These are phyloP conservation scores for Syncephalastrum sp. DNA, from an alignment of 371 early-diverging fungal genomes.

Conservation along the genomic window DNA sequence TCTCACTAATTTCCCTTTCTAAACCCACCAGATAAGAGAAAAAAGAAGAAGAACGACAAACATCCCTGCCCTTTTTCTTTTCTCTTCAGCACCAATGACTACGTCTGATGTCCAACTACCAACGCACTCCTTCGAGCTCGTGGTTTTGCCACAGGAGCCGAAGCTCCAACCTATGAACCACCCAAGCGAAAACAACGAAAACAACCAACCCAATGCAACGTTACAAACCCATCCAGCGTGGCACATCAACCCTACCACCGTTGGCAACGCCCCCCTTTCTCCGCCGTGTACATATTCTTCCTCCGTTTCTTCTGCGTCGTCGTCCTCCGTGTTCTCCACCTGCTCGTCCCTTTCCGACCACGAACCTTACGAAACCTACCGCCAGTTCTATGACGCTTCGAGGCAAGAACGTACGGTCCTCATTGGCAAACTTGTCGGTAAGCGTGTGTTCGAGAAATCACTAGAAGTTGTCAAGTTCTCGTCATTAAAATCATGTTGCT, in stretches of 20 bases:
- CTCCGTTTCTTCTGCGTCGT: too few species aligned
- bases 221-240: slow-evolving; percentile 6
- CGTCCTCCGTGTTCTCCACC: slow-evolving; percentile 3
- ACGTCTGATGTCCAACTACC: slow-evolving; percentile 22
- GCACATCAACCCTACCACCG: neutral
- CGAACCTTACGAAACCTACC: slow-evolving; percentile 21
- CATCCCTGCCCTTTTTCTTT: slow-evolving; percentile 5
- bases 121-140: slow-evolving; percentile 15
- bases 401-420: slow-evolving; percentile 26
- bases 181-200: slow-evolving; percentile 1
- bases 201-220: neutral
- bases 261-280: neutral
- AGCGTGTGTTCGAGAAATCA: too few species aligned
- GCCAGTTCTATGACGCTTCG: slow-evolving; percentile 19
- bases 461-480: too few species aligned
- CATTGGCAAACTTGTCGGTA: slow-evolving; percentile 33
- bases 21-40: too few species aligned
- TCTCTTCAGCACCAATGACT: slow-evolving; percentile 15
- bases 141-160: slow-evolving; percentile 6
- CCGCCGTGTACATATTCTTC: too few species aligned
- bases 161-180: slow-evolving; percentile 9
- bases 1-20: slow-evolving; percentile 7
- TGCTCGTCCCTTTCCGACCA: slow-evolving; percentile 9
- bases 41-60: too few species aligned
- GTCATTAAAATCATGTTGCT: too few species aligned